Conservation (phyloP, 805 yeast genomes). For the Diddensiella santjacobensis region DNA sequence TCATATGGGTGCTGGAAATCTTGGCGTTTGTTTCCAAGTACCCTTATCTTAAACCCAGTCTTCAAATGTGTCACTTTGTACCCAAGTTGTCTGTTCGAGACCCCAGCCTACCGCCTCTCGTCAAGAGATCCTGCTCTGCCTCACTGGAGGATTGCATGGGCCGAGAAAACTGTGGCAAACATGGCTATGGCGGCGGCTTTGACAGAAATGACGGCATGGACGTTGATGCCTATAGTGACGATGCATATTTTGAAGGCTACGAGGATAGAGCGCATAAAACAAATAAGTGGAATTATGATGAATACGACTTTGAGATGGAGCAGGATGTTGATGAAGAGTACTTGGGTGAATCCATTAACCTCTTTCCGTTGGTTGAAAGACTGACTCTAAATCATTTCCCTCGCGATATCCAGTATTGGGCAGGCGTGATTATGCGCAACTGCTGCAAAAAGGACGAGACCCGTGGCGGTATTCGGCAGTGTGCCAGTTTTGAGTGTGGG, state of each 20-base stretch:
- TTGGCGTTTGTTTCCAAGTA: conserved; percentile 92
- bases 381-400: conserved; percentile 70
- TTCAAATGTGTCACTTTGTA: conserved; percentile 74
- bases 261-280: conserved; percentile 6
- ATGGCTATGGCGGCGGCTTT: conserved; percentile 4
- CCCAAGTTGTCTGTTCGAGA: conserved; percentile 55
- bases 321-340: conserved; percentile 44
- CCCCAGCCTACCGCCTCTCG: conserved; percentile 25
- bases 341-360: conserved; percentile 46
- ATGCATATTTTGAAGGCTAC: conserved; percentile 12
- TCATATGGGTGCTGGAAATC: conserved; percentile 87
- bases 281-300: conserved; percentile 26
- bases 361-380: conserved; percentile 89
- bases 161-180: not conserved
- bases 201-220: conserved; percentile 2
- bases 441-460: conserved; percentile 88
- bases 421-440: conserved; percentile 95
- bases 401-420: conserved; percentile 89
- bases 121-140: conserved; percentile 11
- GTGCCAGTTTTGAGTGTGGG: conserved; percentile 91
- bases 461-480: conserved; percentile 87
- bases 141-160: conserved; percentile 5
- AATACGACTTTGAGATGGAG: conserved; percentile 33
- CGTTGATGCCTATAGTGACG: conserved; percentile 21
- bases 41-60: conserved; percentile 65